Evolutionary conservation across 2,329 filamentous ascomycete species (phyloP).

Genomic region (Acrocalymma vagum): DNA sequence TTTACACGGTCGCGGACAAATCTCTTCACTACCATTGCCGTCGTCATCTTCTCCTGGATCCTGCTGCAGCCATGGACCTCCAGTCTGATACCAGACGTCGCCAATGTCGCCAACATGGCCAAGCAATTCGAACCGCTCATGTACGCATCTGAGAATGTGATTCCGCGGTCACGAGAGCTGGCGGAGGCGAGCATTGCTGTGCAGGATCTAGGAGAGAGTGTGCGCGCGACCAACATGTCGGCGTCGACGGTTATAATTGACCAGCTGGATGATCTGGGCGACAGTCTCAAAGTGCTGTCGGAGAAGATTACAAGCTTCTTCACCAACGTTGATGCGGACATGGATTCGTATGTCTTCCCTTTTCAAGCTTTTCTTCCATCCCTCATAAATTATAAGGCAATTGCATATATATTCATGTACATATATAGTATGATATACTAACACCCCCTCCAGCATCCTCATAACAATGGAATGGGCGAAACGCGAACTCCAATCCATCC

Average conservation of each 20-base stretch:
- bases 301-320: conserved; percentile 92
- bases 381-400: conserved; percentile 17
- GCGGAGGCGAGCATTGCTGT: conserved; percentile 93
- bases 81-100: conserved; percentile 79
- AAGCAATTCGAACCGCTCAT: conserved; percentile 94
- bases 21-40: conserved; percentile 67
- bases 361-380: background rate
- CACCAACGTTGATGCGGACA: conserved; percentile 89
- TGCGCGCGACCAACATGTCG: conserved; percentile 89
- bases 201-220: conserved; percentile 92
- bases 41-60: conserved; percentile 71
- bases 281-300: conserved; percentile 83
- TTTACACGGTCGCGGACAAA: conserved; percentile 76
- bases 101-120: conserved; percentile 89
- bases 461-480: conserved; percentile 97
- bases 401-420: too few species aligned
- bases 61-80: conserved; percentile 71
- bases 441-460: conserved; percentile 69
- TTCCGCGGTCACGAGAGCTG: conserved; percentile 84
- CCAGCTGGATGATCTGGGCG: conserved; percentile 84
- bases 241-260: conserved; percentile 85
- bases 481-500: conserved; percentile 73
- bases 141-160: conserved; percentile 90
- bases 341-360: conserved; percentile 72
- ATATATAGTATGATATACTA: too few species aligned